A percentile compares a stretch with the other conserved stretches of the same genome.
These are phyloP conservation scores for Phytophthora litchii DNA, from an alignment of 352 stramenopile genomes.

Conservation along the genomic window DNA sequence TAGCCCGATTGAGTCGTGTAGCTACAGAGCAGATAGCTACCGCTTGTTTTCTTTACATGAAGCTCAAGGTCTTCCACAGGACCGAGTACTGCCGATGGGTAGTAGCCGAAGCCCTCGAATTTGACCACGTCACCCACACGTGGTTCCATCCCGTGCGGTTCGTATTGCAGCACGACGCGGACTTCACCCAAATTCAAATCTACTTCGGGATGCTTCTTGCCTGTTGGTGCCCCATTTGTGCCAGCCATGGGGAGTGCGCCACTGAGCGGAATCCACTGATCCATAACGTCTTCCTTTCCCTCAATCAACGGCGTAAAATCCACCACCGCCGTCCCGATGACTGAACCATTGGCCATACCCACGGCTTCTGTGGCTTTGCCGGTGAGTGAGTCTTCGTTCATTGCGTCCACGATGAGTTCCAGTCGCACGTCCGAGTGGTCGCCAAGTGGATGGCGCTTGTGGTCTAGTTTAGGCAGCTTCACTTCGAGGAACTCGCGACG, in stretches of 20 bases:
- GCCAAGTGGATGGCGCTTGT: constrained; percentile 54
- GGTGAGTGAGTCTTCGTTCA: constrained; percentile 84
- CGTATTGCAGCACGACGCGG: constrained; percentile 79
- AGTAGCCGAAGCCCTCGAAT: constrained; percentile 77
- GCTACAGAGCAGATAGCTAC: constrained; percentile 75
- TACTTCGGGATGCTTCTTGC: constrained; percentile 49
- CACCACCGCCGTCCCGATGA: constrained; percentile 72
- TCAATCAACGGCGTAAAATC: constrained; percentile 78
- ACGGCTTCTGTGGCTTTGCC: constrained; percentile 81
- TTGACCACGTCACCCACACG: constrained; percentile 74
- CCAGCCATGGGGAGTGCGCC: constrained; percentile 34
- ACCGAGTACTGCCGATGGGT: constrained; percentile 67
- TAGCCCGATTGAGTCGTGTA: constrained; percentile 76
- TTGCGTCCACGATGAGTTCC: constrained; percentile 78
- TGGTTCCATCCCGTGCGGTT: constrained; percentile 80
- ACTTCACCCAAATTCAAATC: constrained; percentile 73
- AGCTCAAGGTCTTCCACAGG: constrained; percentile 77
- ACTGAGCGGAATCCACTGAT: constrained; percentile 78
- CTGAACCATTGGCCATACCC: constrained; percentile 74
- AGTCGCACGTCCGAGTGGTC: constrained; percentile 78
- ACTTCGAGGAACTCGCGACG: constrained; percentile 75
- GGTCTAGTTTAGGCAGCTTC: constrained; percentile 74
- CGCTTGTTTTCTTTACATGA: constrained; percentile 82
- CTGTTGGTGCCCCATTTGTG: constrained; percentile 1
- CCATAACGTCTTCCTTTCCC: constrained; percentile 80